Conservation (phyloP, 75 land plant genomes). For the Isoetes taiwanensis region DNA sequence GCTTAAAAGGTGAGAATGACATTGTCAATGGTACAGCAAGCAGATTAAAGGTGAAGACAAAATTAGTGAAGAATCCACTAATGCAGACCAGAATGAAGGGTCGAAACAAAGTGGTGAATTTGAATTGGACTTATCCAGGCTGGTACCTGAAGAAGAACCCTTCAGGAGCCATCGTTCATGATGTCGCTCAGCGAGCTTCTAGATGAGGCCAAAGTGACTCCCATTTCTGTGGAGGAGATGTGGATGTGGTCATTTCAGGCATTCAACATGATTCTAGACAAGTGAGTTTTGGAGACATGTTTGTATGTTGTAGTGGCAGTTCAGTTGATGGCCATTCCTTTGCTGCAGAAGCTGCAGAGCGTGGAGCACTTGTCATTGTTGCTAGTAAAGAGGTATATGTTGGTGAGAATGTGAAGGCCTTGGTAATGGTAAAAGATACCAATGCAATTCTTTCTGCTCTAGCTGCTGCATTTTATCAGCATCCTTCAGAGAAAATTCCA, state of each 20-base stretch:
- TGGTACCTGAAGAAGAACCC: too few relatives aligned
- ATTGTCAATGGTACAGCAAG: too few relatives aligned
- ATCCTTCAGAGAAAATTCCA: slow-evolving; percentile 48
- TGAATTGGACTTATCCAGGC: too few relatives aligned
- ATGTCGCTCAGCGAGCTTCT: slow-evolving; percentile 81
- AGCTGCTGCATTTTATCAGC: slow-evolving; percentile 49
- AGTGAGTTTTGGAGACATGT: slow-evolving; percentile 67
- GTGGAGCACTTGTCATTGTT: slow-evolving; percentile 79
- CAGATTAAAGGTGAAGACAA: too few relatives aligned
- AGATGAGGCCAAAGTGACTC: slow-evolving; percentile 83
- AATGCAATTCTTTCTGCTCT: slow-evolving; percentile 41
- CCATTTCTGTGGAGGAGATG: slow-evolving; percentile 68
- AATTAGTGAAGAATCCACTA: too few relatives aligned
- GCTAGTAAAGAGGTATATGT: slow-evolving; percentile 65
- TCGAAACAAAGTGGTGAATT: too few relatives aligned
- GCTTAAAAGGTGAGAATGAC: too few relatives aligned
- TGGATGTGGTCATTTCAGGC: slow-evolving; percentile 68
- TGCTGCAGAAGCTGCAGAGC: slow-evolving; percentile 71
- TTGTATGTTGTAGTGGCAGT: slow-evolving; percentile 60
- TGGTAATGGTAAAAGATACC: slow-evolving; percentile 73
- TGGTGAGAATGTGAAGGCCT: slow-evolving; percentile 45
- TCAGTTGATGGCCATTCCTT: slow-evolving; percentile 48
- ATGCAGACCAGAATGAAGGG: too few relatives aligned
- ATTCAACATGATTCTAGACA: slow-evolving; percentile 76
- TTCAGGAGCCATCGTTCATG: too few relatives aligned